phyloP scores from a whole-genome alignment of 768 basidiomycete genomes.

The Kwoniella sp. region DNA sequence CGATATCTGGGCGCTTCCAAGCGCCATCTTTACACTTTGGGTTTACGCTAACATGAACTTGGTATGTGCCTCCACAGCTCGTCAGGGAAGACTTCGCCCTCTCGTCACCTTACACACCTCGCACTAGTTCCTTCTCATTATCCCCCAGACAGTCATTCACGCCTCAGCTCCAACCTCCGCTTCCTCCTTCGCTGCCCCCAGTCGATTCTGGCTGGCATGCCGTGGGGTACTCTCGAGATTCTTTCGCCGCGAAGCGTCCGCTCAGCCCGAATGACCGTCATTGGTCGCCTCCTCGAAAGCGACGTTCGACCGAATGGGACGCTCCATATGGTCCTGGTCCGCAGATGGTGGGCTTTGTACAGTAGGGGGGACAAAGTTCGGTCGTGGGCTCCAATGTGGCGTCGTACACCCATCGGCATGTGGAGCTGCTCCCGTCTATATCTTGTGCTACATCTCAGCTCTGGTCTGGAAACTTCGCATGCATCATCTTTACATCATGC shows the following conservation, averaged over 20 bases:
- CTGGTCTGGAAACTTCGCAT: too few relatives aligned
- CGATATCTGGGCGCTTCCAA: too few relatives aligned
- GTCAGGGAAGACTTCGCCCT: conserved; percentile 19
- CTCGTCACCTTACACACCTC: conserved; percentile 11
- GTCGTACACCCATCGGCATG: too few relatives aligned
- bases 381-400: too few relatives aligned
- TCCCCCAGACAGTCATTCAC: not conserved
- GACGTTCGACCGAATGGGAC: not conserved
- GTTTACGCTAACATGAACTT: too few relatives aligned
- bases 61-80: too few relatives aligned
- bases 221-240: conserved; percentile 8
- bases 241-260: conserved; percentile 4
- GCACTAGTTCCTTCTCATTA: not conserved
- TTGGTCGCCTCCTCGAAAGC: not conserved
- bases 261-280: not conserved
- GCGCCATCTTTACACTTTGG: too few relatives aligned
- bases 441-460: too few relatives aligned
- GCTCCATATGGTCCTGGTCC: not conserved
- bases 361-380: too few relatives aligned
- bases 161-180: not conserved
- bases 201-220: conserved; percentile 6
- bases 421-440: too few relatives aligned
- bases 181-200: not conserved
- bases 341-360: too few relatives aligned
- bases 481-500: too few relatives aligned